Conservation (phyloP, 768 basidiomycete species). For the Pulveroboletus sp. region DNA sequence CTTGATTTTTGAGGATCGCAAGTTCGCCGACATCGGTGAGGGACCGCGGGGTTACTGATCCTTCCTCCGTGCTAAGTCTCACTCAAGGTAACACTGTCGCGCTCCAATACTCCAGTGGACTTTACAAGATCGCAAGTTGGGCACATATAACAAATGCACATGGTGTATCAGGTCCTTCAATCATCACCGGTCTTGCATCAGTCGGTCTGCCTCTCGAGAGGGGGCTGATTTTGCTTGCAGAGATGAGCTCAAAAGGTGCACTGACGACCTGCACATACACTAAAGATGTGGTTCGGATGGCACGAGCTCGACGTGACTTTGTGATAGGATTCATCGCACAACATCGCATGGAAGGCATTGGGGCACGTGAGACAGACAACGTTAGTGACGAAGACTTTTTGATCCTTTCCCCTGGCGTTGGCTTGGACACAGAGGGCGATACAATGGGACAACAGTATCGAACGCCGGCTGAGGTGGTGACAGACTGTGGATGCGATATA, state of each 20-base stretch:
- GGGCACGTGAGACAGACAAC: constrained; percentile 28
- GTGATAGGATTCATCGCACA: constrained; percentile 97
- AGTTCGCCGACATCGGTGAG: constrained; percentile 97
- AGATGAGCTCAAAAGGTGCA: constrained; percentile 91
- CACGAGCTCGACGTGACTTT: constrained; percentile 73
- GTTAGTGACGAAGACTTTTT: constrained; percentile 71
- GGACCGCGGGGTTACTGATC: background rate
- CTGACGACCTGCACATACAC: constrained; percentile 85
- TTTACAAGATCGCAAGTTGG: constrained; percentile 93
- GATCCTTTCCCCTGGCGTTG: constrained; percentile 90
- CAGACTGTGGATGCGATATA: constrained; percentile 82
- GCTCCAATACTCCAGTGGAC: constrained; percentile 88
- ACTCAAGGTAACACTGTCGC: constrained; percentile 88
- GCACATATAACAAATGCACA: constrained; percentile 97
- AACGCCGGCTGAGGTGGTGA: constrained; percentile 79
- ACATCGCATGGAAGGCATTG: constrained; percentile 70
- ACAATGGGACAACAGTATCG: constrained; percentile 93
- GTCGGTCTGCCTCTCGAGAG: constrained; percentile 79
- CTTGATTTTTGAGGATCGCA: constrained; percentile 96
- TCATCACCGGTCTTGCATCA: constrained; percentile 83
- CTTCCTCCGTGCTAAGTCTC: background rate
- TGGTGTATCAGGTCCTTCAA: constrained; percentile 91
- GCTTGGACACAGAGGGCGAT: constrained; percentile 74
- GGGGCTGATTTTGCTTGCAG: constrained; percentile 86
- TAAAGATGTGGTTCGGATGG: constrained; percentile 81